Conservation (phyloP, 805 yeast species). For the Teunomyces tritomae region DNA sequence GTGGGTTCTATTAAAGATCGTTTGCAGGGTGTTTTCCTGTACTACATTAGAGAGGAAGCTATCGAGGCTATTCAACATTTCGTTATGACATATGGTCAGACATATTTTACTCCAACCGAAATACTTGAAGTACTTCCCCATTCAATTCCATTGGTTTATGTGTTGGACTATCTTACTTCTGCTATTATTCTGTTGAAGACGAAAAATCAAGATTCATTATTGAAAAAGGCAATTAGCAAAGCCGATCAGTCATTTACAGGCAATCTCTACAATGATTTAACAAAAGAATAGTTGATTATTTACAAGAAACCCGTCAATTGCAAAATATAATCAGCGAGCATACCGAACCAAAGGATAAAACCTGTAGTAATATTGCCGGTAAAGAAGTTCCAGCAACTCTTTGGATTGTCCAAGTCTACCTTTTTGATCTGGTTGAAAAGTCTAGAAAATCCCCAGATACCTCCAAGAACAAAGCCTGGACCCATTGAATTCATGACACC, state of each 20-base stretch:
- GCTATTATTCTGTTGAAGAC: conserved; percentile 19
- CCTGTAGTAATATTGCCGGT: conserved; percentile 76
- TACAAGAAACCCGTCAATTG: conserved; percentile 45
- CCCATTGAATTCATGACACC: conserved; percentile 81
- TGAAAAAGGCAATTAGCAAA: conserved; percentile 29
- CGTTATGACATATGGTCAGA: conserved; percentile 20
- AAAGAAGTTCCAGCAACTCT: conserved; percentile 80
- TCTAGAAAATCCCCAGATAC: conserved; percentile 66
- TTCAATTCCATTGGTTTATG: conserved; percentile 26
- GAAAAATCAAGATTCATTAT: conserved; percentile 13
- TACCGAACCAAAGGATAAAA: conserved; percentile 61
- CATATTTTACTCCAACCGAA: conserved; percentile 21
- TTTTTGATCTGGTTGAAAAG: conserved; percentile 62
- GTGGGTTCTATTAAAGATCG: background rate
- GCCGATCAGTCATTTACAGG: conserved; percentile 24
- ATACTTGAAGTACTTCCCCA: conserved; percentile 30
- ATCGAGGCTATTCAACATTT: conserved; percentile 27
- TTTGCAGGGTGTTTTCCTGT: background rate
- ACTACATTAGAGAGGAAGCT: conserved; percentile 6
- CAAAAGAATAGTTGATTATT: conserved; percentile 4
- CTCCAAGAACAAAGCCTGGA: conserved; percentile 73
- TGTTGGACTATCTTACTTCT: conserved; percentile 24
- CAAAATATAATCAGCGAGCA: conserved; percentile 62
- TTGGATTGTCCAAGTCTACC: conserved; percentile 79
- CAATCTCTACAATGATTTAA: conserved; percentile 20